phyloP scores from a whole-genome alignment of 2,329 filamentous ascomycete species.

The Fusarium coicis region DNA sequence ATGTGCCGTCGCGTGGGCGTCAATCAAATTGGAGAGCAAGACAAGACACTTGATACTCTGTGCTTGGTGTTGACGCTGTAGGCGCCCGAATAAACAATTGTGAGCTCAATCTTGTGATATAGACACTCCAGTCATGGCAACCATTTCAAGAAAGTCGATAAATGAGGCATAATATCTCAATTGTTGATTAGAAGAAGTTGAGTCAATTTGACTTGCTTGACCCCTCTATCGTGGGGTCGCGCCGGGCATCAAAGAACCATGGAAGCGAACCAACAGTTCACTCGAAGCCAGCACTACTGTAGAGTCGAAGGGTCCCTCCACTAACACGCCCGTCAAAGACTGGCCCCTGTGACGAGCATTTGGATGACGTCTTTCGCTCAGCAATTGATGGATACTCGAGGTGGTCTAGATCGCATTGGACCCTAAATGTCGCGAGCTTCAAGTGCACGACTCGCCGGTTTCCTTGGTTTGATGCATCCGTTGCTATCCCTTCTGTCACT shows the following conservation, averaged over 20 bases:
- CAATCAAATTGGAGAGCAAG: conserved; percentile 20
- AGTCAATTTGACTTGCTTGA: conserved; percentile 28
- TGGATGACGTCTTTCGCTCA: conserved; percentile 31
- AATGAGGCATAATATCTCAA: conserved; percentile 30
- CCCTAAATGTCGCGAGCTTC: background rate
- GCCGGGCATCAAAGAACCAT: background rate
- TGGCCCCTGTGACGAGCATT: conserved; percentile 15
- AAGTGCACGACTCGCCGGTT: conserved; percentile 13
- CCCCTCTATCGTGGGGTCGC: conserved; percentile 33
- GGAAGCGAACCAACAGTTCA: conserved; percentile 19
- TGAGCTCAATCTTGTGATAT: background rate
- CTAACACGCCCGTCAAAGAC: conserved; percentile 14
- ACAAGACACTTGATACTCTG: background rate
- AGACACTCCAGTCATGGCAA: conserved; percentile 10
- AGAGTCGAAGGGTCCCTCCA: conserved; percentile 12
- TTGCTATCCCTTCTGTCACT: background rate
- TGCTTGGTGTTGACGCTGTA: conserved; percentile 10
- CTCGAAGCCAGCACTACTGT: conserved; percentile 8
- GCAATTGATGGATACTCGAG: background rate
- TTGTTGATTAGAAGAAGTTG: conserved; percentile 7
- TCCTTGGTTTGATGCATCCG: conserved; percentile 17
- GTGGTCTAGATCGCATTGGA: conserved; percentile 32
- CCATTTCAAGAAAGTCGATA: background rate
- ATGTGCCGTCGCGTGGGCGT: background rate
- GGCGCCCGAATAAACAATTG: background rate